Percentiles rank a stretch among this genome's conserved stretches.
phyloP scores from a whole-genome alignment of 192 early-diverging fungal genomes.

The Helicostylum pulchrum region DNA sequence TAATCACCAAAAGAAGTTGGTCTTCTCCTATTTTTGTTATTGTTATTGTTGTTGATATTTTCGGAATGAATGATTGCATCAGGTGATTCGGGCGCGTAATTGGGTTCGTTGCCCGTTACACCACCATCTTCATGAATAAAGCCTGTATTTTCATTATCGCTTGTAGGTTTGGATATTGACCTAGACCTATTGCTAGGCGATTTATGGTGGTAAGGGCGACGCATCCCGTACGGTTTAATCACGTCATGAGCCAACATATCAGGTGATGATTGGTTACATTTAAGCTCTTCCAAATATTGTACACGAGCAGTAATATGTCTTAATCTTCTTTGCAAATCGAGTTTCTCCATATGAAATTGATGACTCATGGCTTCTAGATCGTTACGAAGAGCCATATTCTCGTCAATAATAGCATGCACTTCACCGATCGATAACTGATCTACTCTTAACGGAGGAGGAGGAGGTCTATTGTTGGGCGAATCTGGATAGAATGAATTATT shows the following conservation, averaged over 20 bases:
- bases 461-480: neutral
- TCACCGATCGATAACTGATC: neutral
- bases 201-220: too few species aligned
- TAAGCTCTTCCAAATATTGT: neutral
- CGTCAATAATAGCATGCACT: conserved; percentile 4
- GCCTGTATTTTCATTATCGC: too few species aligned
- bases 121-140: neutral
- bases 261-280: neutral
- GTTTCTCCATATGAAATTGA: conserved; percentile 1
- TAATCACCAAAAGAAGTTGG: neutral
- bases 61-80: conserved; percentile 1
- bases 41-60: conserved; percentile 2
- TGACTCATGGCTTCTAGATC: neutral
- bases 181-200: too few species aligned
- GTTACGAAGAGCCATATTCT: neutral
- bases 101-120: conserved; percentile 3
- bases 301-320: conserved; percentile 6
- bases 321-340: conserved; percentile 7
- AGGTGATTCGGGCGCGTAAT: conserved; percentile 16
- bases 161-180: too few species aligned
- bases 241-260: too few species aligned
- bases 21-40: conserved; percentile 8
- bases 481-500: too few species aligned
- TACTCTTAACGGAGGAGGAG: conserved; percentile 6
- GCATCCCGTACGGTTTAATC: too few species aligned